These are phyloP conservation scores for Dothideomycetes sp. DNA, from an alignment of 2,329 filamentous ascomycete species.

Conservation along the genomic window DNA sequence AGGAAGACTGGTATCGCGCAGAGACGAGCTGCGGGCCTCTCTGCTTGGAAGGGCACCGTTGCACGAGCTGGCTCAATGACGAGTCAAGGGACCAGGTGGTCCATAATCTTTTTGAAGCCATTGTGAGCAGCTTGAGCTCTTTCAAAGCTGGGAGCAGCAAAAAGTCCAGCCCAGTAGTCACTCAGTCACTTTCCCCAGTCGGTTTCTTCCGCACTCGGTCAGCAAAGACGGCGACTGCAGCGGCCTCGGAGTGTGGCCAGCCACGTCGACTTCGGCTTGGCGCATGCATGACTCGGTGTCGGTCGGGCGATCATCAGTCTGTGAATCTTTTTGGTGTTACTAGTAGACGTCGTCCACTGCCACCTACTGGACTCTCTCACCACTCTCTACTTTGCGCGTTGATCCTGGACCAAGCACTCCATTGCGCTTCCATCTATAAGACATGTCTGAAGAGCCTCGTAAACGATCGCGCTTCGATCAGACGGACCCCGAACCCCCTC, in stretches of 20 bases:
- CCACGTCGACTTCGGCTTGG: too few relatives aligned
- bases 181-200: background rate
- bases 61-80: slow-evolving; percentile 1
- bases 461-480: slow-evolving; percentile 95
- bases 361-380: too few relatives aligned
- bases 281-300: too few relatives aligned
- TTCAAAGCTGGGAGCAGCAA: background rate
- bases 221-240: too few relatives aligned
- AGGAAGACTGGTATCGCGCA: slow-evolving; percentile 40
- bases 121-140: slow-evolving; percentile 11
- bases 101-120: slow-evolving; percentile 23
- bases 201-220: background rate
- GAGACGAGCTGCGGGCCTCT: slow-evolving; percentile 1
- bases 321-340: background rate
- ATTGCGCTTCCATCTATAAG: too few relatives aligned
- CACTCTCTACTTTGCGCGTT: too few relatives aligned
- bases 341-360: too few relatives aligned
- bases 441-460: slow-evolving; percentile 69
- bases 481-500: slow-evolving; percentile 54
- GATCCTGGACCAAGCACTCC: too few relatives aligned
- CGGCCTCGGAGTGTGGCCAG: too few relatives aligned
- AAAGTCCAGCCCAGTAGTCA: background rate
- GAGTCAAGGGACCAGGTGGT: slow-evolving; percentile 9
- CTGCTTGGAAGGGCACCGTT: slow-evolving; percentile 1
- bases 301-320: too few relatives aligned